phyloP scores from a whole-genome alignment of 257 asterid species.

The Salvia splendens region DNA sequence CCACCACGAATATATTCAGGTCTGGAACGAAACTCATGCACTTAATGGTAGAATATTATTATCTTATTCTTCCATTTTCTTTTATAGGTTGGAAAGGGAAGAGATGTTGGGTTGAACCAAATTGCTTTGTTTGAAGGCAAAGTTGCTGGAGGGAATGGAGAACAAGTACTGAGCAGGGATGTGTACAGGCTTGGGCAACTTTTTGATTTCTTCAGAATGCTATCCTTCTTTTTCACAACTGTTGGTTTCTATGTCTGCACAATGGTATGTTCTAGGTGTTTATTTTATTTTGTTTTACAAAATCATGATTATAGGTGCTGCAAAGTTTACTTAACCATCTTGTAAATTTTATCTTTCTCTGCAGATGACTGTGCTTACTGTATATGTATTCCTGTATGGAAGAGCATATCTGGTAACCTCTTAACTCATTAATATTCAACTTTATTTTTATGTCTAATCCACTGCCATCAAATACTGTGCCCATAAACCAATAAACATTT shows the following conservation, averaged over 20 bases:
- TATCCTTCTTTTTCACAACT: constrained; percentile 91
- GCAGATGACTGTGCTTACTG: constrained; percentile 99
- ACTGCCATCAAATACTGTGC: no score
- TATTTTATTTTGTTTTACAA: constrained; percentile 16
- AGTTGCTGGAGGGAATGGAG: constrained; percentile 99
- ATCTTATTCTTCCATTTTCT: constrained; percentile 27
- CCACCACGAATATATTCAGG: constrained; percentile 94
- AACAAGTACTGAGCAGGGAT: constrained; percentile 98
- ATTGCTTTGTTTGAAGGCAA: constrained; percentile 97
- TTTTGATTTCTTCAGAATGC: constrained; percentile 94
- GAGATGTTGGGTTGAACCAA: constrained; percentile 98
- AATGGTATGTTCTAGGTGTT: constrained; percentile 56
- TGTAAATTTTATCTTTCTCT: constrained; percentile 29
- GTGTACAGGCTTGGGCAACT: constrained; percentile 96
- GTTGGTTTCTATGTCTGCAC: constrained; percentile 98
- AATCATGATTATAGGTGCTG: constrained; percentile 11
- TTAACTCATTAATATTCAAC: constrained; percentile 3
- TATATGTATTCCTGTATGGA: constrained; percentile 87
- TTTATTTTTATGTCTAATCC: no score
- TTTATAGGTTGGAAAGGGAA: constrained; percentile 97
- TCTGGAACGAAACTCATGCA: constrained; percentile 27
- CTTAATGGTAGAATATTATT: constrained; percentile 17
- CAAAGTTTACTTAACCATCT: constrained; percentile 32
- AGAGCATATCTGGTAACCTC: constrained; percentile 88
- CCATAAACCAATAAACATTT: no score